Base-by-base conservation (phyloP, 2,329 filamentous ascomycete species). In the Triangularia verruculosa region DNA sequence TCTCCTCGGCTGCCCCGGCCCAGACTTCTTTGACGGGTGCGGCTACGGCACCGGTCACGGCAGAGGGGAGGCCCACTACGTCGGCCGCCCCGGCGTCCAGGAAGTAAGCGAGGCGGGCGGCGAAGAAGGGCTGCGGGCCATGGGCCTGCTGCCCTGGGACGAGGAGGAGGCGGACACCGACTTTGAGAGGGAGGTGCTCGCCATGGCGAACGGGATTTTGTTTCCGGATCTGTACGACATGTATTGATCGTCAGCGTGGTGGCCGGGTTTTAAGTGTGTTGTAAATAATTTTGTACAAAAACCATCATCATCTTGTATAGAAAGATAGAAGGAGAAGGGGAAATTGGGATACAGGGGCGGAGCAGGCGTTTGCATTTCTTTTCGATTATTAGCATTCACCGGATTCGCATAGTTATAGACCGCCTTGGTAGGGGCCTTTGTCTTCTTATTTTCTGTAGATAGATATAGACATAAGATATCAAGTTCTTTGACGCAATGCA, bases 131-230 rank as follows among this genome's bases (percentile, higher is more conserved):
- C 67, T 79, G 61, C 70, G 77, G 17, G 76, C 78, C 0, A 78
- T 79, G 77, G 78, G 78, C 0, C 43, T 80, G 58, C 62, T 78
- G 59, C 77, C 78, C 0, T 80, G 76, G 73, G 76, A 79, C 30
- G 76, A 78, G 61, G 72, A 75, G 22, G 74, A 76, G 27, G 75
- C 73, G 11, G 61, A 64, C 3, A 39, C 57, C 11, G 73, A 76
- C n/a, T 63, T 61, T 13, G 77, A 78, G 69, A 70, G 72, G 64
- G 69, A 68, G 34, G 71, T 79, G 13, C 60, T 79, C 55, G 70
- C 72, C 6, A 74, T 77, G 72, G 77, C 76, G 3, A 79, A 79
- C 61, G 71, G 69, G 54, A 76, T 79, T n/a, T 63, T 79, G 61
- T 79, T 79, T 69, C 77, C 78, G 0, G 76, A 78, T 65, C 70